Evolutionary conservation across 306 rosid species (phyloP).

Genomic region (Leucaena leucocephala): DNA sequence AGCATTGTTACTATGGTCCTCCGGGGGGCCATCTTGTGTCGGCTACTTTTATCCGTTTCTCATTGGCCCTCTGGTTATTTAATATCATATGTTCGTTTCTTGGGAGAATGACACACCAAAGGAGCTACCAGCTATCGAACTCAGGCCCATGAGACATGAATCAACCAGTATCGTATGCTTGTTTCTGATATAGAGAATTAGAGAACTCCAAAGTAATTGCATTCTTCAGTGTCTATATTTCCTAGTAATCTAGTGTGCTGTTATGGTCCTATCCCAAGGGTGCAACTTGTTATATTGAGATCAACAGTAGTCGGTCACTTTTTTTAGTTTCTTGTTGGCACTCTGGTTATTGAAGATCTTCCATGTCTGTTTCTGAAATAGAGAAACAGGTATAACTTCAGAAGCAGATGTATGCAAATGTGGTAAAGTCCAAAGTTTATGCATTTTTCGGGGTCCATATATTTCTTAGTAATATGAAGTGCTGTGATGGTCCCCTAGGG

Average conservation of each 20-base stretch:
- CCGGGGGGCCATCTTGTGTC: not conserved
- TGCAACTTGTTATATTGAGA: not conserved
- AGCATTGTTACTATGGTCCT: not conserved
- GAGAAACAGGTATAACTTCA: conserved; percentile 2
- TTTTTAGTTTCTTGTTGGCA: conserved; percentile 5
- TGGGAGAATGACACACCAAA: too few species aligned
- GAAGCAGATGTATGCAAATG: conserved; percentile 23
- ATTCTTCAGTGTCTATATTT: conserved; percentile 11
- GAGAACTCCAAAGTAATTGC: conserved; percentile 16
- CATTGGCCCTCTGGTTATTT: not conserved
- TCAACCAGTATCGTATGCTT: not conserved
- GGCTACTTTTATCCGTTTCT: conserved; percentile 7
- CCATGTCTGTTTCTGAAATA: not conserved
- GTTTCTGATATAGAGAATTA: not conserved
- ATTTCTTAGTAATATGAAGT: conserved; percentile 22
- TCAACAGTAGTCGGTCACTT: not conserved
- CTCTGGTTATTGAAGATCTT: conserved; percentile 17
- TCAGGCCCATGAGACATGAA: not conserved
- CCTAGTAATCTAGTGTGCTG: too few species aligned
- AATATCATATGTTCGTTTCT: not conserved
- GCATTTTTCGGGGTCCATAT: conserved; percentile 21
- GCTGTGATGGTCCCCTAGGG: conserved; percentile 48
- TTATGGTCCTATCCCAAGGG: too few species aligned
- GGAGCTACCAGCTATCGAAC: too few species aligned
- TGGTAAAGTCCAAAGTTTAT: conserved; percentile 21